Conservation (phyloP, 257 asterid genomes). For the Mentha longifolia region DNA sequence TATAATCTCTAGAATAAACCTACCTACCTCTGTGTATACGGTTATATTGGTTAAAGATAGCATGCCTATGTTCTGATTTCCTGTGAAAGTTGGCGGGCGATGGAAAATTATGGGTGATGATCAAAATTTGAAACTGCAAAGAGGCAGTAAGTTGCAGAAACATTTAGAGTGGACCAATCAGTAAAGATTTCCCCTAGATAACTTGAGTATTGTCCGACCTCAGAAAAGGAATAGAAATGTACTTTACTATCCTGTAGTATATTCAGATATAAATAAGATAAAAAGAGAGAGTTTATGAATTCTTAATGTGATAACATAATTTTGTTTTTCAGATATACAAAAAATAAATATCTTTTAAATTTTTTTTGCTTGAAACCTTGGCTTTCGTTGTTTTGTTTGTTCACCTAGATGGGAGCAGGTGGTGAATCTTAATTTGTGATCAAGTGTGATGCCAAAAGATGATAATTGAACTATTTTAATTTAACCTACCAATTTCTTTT, state of each 20-base stretch:
- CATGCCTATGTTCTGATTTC: neutral
- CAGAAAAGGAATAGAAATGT: neutral
- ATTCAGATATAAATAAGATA: neutral
- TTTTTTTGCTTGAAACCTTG: neutral
- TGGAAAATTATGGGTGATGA: slow-evolving; percentile 4
- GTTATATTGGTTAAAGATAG: neutral
- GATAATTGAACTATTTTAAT: neutral
- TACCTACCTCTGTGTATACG: neutral
- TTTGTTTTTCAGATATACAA: neutral
- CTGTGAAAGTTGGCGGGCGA: neutral
- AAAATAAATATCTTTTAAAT: no score
- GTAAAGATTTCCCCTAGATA: neutral
- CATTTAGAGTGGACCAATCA: neutral
- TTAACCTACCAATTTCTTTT: neutral
- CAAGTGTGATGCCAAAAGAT: neutral
- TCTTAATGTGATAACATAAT: neutral
- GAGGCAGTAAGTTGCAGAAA: neutral
- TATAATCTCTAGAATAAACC: neutral
- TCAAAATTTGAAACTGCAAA: neutral
- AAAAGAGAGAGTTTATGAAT: neutral
- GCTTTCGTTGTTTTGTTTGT: slow-evolving; percentile 1
- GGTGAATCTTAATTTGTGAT: neutral
- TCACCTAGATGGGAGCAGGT: neutral
- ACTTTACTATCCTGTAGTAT: neutral
- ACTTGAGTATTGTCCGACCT: neutral